Base-by-base conservation (phyloP, 768 basidiomycete genomes). In the Mycena vulgaris region DNA sequence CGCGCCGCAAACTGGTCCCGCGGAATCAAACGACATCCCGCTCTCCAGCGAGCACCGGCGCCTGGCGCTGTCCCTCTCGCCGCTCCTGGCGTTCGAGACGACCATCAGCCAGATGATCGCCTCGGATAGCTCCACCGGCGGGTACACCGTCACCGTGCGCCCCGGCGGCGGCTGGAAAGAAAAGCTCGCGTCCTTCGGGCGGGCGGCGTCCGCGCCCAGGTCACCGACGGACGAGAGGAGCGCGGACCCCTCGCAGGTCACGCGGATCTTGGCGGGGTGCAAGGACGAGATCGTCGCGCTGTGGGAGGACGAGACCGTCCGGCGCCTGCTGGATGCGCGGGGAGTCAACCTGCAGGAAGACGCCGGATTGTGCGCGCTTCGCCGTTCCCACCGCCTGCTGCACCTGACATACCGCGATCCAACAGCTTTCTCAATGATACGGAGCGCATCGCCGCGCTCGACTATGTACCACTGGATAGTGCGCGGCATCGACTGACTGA, bases 351-450 rank as follows among this genome's bases (percentile, higher is more conserved):
- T 89, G 67, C 83, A 87, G 74, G 83, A 88, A 30, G 83, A 83
- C 63, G 81, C 87, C 2, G 89, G 89, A 0, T 89, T 89, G 86
- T 86, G 74, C 69, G 86, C 82, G 21, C 21, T n/a, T 14, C n/a
- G n/a, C n/a, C n/a, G n/a, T 30, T 30, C 47, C 42, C 30, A 40
- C 60, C 40, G 21, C 55, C 23, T n/a, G n/a, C 40, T 33, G 23
- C n/a, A n/a, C n/a, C n/a, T n/a, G n/a, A n/a, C n/a, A n/a, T n/a
- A n/a, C n/a, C n/a, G n/a, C n/a, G n/a, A 39, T 48, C 28, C 31
- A 31, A 45, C 73, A 88, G 87, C 79, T 90, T 90, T 75, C 70
- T 90, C 69, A 84, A 90, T 70, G 89, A 90, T 51, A 79, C 87
- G n/a, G n/a, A n/a, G n/a, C n/a, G n/a, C n/a, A n/a, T n/a, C n/a